Evolutionary conservation across 2,329 filamentous ascomycete genomes (phyloP).

Genomic region (Cercospora canescens): DNA sequence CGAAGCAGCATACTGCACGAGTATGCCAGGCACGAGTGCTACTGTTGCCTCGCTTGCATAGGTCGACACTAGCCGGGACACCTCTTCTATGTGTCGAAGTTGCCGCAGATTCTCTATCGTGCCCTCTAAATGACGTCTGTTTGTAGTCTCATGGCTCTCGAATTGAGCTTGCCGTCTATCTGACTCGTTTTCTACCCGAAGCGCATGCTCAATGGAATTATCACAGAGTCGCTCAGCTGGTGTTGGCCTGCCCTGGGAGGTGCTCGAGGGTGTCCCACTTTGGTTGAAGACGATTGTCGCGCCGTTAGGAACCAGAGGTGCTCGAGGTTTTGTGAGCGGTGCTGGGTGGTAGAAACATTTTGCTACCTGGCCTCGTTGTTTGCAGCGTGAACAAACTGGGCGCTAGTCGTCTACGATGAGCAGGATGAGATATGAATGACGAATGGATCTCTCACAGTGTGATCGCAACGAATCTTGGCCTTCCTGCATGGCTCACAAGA

Average conservation of each 20-base stretch:
- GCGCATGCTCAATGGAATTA: background rate
- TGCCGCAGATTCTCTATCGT: background rate
- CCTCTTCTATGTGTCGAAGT: background rate
- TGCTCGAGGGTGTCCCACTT: background rate
- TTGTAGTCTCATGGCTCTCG: background rate
- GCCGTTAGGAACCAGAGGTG: background rate
- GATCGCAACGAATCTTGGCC: constrained; percentile 24
- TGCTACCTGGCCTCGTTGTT: constrained; percentile 5
- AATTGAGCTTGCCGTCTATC: background rate
- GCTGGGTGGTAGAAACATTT: constrained; percentile 24
- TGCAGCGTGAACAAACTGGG: constrained; percentile 20
- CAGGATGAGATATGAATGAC: background rate
- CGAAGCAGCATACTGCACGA: background rate
- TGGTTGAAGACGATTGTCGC: background rate
- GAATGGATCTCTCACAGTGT: background rate
- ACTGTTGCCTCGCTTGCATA: background rate
- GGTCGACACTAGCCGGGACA: background rate
- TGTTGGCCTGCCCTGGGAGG: background rate
- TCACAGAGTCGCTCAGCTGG: background rate
- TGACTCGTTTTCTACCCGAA: background rate
- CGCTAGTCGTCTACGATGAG: background rate
- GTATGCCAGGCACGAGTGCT: constrained; percentile 2
- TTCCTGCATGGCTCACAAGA: constrained; percentile 19
- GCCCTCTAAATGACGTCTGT: background rate
- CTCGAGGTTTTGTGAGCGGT: constrained; percentile 17